Evolutionary conservation across 805 yeast species (phyloP).

Genomic region (Sungouiozyma intestinalis): DNA sequence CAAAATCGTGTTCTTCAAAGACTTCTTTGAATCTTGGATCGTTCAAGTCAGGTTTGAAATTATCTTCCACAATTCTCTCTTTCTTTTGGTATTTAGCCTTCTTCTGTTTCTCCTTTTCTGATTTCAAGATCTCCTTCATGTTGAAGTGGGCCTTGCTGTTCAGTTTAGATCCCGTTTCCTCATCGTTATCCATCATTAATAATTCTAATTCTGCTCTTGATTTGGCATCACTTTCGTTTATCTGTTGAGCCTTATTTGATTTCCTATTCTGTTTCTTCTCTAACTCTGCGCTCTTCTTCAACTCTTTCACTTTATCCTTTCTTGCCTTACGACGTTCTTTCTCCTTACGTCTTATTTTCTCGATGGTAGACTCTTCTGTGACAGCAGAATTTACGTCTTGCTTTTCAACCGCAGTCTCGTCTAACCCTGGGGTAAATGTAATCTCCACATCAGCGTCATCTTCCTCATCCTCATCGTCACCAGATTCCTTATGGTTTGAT

Average conservation of each 20-base stretch:
- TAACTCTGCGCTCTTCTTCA: slow-evolving; percentile 41
- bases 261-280: slow-evolving; percentile 37
- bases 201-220: slow-evolving; percentile 58
- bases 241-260: slow-evolving; percentile 20
- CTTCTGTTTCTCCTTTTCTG: slow-evolving; percentile 55
- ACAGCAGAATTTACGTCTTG: slow-evolving; percentile 26
- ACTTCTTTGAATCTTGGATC: slow-evolving; percentile 83
- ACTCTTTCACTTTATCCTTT: slow-evolving; percentile 60
- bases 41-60: slow-evolving; percentile 56
- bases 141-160: slow-evolving; percentile 54
- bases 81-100: slow-evolving; percentile 36
- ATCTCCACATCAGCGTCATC: slow-evolving; percentile 87
- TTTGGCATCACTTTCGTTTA: slow-evolving; percentile 29
- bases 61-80: slow-evolving; percentile 42
- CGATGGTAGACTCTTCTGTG: slow-evolving; percentile 63
- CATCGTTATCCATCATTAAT: slow-evolving; percentile 49
- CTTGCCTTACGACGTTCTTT: slow-evolving; percentile 85
- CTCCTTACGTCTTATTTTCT: slow-evolving; percentile 73
- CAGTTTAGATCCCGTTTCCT: slow-evolving; percentile 25
- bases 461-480: slow-evolving; percentile 32
- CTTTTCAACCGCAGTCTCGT: slow-evolving; percentile 26
- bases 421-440: slow-evolving; percentile 84
- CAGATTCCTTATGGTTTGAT: slow-evolving; percentile 34
- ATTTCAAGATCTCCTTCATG: slow-evolving; percentile 65
- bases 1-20: slow-evolving; percentile 78